Conservation (phyloP, 805 yeast species). For the Lipomyces lipofer region DNA sequence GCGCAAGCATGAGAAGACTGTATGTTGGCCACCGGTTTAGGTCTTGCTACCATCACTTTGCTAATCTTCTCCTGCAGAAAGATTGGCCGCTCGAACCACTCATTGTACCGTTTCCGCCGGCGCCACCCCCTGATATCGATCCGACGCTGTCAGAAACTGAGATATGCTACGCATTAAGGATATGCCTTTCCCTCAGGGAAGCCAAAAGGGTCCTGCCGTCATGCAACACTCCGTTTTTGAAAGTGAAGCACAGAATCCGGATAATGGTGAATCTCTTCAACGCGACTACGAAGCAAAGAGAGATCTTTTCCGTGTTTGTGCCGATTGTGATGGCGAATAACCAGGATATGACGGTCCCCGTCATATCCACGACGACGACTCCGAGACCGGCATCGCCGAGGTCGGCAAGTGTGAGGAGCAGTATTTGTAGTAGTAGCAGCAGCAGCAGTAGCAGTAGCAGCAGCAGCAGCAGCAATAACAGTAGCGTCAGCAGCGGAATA, state of each 20-base stretch:
- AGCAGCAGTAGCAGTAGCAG: too few species aligned
- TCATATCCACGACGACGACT: not conserved
- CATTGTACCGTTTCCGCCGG: not conserved
- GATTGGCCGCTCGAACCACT: not conserved
- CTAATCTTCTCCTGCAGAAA: not conserved
- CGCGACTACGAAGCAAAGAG: not conserved
- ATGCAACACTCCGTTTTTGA: conserved; percentile 7
- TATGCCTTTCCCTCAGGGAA: conserved; percentile 1
- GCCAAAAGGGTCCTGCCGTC: conserved; percentile 1
- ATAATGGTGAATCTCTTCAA: not conserved
- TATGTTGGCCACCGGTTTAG: not conserved
- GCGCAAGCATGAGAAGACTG: too few species aligned
- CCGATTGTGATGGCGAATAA: conserved; percentile 3
- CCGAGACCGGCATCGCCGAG: not conserved
- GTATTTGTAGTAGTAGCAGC: too few species aligned
- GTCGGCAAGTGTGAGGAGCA: not conserved
- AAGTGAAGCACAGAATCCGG: conserved; percentile 4
- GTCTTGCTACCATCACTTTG: not conserved
- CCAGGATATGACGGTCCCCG: not conserved
- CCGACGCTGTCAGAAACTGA: not conserved
- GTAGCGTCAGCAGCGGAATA: not conserved
- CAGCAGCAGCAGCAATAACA: too few species aligned
- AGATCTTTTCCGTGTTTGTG: not conserved
- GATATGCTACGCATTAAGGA: not conserved
- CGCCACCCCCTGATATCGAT: not conserved